These are phyloP conservation scores for Scheffersomyces stipitis DNA, from an alignment of 805 yeast species.

Conservation along the genomic window DNA sequence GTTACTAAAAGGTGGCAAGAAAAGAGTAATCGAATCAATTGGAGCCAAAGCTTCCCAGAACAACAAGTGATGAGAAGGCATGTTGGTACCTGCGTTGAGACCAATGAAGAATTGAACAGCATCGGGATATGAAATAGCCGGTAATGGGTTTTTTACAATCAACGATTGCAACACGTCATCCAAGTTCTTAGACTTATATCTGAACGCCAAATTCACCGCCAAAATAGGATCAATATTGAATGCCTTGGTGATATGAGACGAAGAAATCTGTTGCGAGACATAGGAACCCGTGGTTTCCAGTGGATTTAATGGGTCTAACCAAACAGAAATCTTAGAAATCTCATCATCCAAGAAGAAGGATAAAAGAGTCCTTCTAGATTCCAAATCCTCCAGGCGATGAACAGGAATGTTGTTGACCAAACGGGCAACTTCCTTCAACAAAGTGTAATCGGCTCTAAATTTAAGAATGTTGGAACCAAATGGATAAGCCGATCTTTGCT, in stretches of 20 bases:
- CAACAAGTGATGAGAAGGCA: slow-evolving; percentile 44
- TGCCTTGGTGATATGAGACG: slow-evolving; percentile 51
- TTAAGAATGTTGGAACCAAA: slow-evolving; percentile 79
- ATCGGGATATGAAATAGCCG: slow-evolving; percentile 53
- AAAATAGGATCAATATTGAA: slow-evolving; percentile 67
- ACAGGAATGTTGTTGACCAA: slow-evolving; percentile 22
- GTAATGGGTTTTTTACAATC: slow-evolving; percentile 56
- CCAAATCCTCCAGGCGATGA: slow-evolving; percentile 27
- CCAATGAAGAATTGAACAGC: slow-evolving; percentile 58
- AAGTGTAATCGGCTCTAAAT: slow-evolving; percentile 64
- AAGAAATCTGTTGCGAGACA: slow-evolving; percentile 30
- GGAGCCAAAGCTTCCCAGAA: slow-evolving; percentile 82
- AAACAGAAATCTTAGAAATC: slow-evolving; percentile 65
- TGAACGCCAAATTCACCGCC: slow-evolving; percentile 66
- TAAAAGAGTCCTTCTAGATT: slow-evolving; percentile 53
- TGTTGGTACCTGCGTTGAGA: slow-evolving; percentile 33
- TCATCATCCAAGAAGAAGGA: slow-evolving; percentile 74
- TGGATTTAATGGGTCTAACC: slow-evolving; percentile 68
- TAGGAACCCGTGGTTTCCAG: slow-evolving; percentile 39
- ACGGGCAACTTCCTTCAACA: slow-evolving; percentile 54
- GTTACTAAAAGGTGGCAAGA: slow-evolving; percentile 68
- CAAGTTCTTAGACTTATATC: slow-evolving; percentile 49
- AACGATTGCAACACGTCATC: slow-evolving; percentile 43
- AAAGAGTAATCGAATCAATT: slow-evolving; percentile 78
- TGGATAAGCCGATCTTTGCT: slow-evolving; percentile 62